These are phyloP conservation scores for Fusarium torulosum DNA, from an alignment of 2,329 filamentous ascomycete genomes.

Conservation along the genomic window DNA sequence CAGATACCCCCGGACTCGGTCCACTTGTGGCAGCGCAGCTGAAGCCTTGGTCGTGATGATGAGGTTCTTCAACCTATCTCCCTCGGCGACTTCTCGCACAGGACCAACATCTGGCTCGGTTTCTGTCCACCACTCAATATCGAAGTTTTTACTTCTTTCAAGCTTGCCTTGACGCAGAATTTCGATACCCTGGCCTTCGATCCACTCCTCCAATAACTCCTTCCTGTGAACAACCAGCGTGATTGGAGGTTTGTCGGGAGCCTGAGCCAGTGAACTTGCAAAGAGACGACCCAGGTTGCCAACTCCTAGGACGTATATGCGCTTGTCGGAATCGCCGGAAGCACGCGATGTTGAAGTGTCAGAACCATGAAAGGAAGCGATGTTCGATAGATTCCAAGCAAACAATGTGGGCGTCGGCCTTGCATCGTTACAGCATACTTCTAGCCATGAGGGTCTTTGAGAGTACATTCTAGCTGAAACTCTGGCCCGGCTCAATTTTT, in stretches of 20 bases:
- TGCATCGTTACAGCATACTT: conserved; percentile 45
- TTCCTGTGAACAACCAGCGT: conserved; percentile 82
- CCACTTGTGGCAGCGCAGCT: conserved; percentile 72
- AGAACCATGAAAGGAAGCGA: conserved; percentile 27
- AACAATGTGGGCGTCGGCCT: conserved; percentile 53
- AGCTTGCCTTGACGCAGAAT: conserved; percentile 54
- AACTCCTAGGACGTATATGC: conserved; percentile 82
- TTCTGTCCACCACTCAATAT: conserved; percentile 69
- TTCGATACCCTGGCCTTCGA: conserved; percentile 58
- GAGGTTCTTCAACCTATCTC: conserved; percentile 72
- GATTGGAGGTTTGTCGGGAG: conserved; percentile 74
- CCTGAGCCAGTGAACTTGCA: conserved; percentile 76
- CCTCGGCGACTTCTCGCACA: conserved; percentile 56
- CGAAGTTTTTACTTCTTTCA: conserved; percentile 56
- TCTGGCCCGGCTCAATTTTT: background rate
- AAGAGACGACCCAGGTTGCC: conserved; percentile 86
- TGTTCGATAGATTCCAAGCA: conserved; percentile 53
- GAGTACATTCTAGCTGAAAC: conserved; percentile 43
- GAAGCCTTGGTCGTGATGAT: conserved; percentile 83
- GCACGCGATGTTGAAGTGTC: background rate
- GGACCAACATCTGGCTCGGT: conserved; percentile 54
- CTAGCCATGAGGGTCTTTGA: conserved; percentile 53
- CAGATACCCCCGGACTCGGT: conserved; percentile 71
- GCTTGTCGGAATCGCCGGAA: conserved; percentile 48
- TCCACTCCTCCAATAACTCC: conserved; percentile 64